These are phyloP conservation scores for Chloromonas sp. DNA, from an alignment of 163 green algal genomes.

Conservation along the genomic window DNA sequence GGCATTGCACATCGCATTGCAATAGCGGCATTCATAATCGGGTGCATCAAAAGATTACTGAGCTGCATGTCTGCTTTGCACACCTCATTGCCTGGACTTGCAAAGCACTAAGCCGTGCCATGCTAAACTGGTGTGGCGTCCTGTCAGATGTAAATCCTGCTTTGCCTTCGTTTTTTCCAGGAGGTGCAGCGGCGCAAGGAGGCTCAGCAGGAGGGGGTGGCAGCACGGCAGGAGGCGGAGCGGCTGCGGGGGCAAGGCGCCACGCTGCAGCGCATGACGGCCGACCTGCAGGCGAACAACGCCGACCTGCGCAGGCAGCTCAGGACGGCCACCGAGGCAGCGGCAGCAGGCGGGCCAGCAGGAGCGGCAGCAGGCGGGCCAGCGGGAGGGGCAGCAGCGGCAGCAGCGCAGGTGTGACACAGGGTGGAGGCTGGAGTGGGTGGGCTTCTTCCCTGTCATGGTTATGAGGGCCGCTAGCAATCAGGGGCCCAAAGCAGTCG, in stretches of 20 bases:
- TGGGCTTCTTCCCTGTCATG: neutral
- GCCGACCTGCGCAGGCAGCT: conserved; percentile 34
- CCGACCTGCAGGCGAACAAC: conserved; percentile 44
- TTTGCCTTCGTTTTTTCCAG: neutral
- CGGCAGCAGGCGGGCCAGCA: neutral
- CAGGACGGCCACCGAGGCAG: neutral
- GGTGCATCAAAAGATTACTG: too few relatives aligned
- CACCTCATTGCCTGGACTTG: too few relatives aligned
- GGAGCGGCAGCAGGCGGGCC: neutral
- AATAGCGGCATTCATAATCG: too few relatives aligned
- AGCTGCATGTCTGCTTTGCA: too few relatives aligned
- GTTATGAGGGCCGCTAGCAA: too few relatives aligned
- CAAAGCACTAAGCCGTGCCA: too few relatives aligned
- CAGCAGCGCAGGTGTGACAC: neutral
- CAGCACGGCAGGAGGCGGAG: conserved; percentile 27
- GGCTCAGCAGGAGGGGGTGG: conserved; percentile 25
- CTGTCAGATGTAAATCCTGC: too few relatives aligned
- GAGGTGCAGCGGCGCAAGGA: conserved; percentile 55
- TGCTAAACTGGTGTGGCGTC: too few relatives aligned
- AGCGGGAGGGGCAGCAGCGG: neutral
- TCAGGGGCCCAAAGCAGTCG: too few relatives aligned
- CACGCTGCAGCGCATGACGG: conserved; percentile 23
- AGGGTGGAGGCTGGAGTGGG: neutral
- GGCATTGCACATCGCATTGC: too few relatives aligned
- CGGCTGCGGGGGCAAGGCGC: conserved; percentile 29